Conservation (phyloP, 176 grass and related monocot genomes). For the Canna indica region DNA sequence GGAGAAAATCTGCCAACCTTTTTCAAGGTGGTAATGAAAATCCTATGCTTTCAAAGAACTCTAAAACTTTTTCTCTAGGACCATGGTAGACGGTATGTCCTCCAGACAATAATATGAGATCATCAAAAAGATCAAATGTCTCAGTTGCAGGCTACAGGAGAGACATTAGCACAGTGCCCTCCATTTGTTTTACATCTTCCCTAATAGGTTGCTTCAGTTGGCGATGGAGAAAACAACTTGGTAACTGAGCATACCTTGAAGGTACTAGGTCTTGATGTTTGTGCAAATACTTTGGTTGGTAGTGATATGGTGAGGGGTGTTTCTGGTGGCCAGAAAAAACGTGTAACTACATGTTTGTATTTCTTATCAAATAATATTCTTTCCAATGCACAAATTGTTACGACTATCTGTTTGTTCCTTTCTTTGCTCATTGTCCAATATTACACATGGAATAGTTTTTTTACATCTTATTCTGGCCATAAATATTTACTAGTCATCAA, state of each 20-base stretch:
- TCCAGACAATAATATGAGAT: slow-evolving; percentile 61
- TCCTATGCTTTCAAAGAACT: slow-evolving; percentile 47
- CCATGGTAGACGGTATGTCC: slow-evolving; percentile 64
- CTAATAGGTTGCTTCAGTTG: slow-evolving; percentile 43
- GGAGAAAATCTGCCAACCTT: slow-evolving; percentile 65
- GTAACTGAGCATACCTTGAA: slow-evolving; percentile 56
- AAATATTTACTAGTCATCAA: background rate
- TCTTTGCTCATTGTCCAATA: background rate
- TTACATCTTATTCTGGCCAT: too few relatives aligned
- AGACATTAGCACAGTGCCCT: slow-evolving; percentile 70
- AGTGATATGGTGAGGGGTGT: slow-evolving; percentile 76
- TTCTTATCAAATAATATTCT: background rate
- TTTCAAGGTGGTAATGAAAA: slow-evolving; percentile 57
- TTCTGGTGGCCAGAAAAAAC: slow-evolving; percentile 70
- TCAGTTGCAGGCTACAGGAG: slow-evolving; percentile 75
- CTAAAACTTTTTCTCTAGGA: slow-evolving; percentile 27
- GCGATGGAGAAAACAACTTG: slow-evolving; percentile 48
- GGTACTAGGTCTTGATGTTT: slow-evolving; percentile 57
- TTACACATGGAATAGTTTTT: background rate
- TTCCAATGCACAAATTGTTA: background rate
- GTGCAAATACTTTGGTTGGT: slow-evolving; percentile 65
- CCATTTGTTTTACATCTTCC: slow-evolving; percentile 38
- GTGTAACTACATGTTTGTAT: slow-evolving; percentile 54
- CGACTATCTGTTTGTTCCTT: background rate
- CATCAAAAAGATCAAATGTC: slow-evolving; percentile 77